Evolutionary conservation across 2,329 filamentous ascomycete genomes (phyloP), one percentile per base, ranked within the genome.

Genomic region (Claviceps humidiphila): DNA sequence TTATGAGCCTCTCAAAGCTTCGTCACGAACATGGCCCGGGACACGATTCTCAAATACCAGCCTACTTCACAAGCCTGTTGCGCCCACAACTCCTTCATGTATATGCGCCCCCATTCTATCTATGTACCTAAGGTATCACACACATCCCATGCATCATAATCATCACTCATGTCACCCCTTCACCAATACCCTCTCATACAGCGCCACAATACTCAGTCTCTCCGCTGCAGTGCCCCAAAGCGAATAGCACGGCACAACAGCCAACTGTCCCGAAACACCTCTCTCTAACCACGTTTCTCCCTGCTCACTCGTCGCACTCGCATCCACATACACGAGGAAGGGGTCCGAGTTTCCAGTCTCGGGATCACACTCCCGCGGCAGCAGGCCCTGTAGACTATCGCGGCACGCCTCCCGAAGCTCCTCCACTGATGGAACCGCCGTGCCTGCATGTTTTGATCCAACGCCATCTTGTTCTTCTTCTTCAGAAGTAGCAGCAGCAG

Each of bases 211-310:
- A 22, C 58, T 58, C 20, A 71, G 53, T 34, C 62, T 65, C 51
- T 67, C 58, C 30, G 64, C 65, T 14, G 51, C 44, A 13, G 57
- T 50, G 8, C 63, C 64, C 67, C 68, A 68, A 11, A 70, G 59
- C 5, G 68, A 69, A 50, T 56, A 58, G 50, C 68, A 71, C n/a
- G 68, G 68, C 20, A 71, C 57, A 5, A 62, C 51, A 2, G 64
- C 60, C 46, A 58, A 53, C 0, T 55, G 44, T 49, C 57, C 16
- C 24, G 54, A 43, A 20, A 47, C 45, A 9, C 49, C 37, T 38
- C 48, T 26, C 2, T 51, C 39, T 41, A 39, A 44, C 3, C 42
- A 42, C 51, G 5, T 50, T 44, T 62, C 63, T 43, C 3, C 41
- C 41, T 22, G 8, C 1, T 53, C 53, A 16, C 49, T 51, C 11